These are phyloP conservation scores for Corallochytrium limacisporum DNA, from an alignment of 78 protist species.

Conservation along the genomic window DNA sequence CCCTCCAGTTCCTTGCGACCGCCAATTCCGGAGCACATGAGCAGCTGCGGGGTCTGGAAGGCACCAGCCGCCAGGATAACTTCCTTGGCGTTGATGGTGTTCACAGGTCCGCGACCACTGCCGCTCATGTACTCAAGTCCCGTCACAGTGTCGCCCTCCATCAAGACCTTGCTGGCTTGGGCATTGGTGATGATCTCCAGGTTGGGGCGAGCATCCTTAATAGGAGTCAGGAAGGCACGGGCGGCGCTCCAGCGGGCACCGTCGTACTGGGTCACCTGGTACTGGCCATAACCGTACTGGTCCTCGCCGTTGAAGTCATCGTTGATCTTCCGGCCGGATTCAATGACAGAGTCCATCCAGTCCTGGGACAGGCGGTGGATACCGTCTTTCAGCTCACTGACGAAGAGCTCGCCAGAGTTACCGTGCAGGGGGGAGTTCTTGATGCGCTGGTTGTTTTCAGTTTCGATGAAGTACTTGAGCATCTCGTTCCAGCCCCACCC, in stretches of 20 bases:
- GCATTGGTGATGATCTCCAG: neutral
- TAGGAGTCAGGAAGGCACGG: neutral
- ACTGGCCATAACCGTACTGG: neutral
- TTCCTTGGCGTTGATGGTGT: no score
- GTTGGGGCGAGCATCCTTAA: neutral
- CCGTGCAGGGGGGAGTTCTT: no score
- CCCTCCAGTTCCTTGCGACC: slow-evolving; percentile 10
- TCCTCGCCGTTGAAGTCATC: slow-evolving; percentile 22
- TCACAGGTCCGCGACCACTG: no score
- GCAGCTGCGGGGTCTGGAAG: slow-evolving; percentile 23
- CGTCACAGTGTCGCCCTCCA: neutral
- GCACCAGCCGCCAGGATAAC: slow-evolving; percentile 31
- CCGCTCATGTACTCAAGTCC: no score
- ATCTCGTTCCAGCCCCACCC: neutral
- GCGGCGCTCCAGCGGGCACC: neutral
- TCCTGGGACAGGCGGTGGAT: no score
- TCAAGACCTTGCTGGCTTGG: neutral
- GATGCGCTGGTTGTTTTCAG: no score
- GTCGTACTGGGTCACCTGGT: neutral
- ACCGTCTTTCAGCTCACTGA: no score
- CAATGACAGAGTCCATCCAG: no score
- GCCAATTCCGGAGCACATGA: slow-evolving; percentile 25
- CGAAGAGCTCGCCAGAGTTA: no score
- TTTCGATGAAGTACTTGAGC: neutral
- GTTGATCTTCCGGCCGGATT: no score